Evolutionary conservation across 1,284 basidiomycete genomes (phyloP).

Genomic region (Tilletia caries): DNA sequence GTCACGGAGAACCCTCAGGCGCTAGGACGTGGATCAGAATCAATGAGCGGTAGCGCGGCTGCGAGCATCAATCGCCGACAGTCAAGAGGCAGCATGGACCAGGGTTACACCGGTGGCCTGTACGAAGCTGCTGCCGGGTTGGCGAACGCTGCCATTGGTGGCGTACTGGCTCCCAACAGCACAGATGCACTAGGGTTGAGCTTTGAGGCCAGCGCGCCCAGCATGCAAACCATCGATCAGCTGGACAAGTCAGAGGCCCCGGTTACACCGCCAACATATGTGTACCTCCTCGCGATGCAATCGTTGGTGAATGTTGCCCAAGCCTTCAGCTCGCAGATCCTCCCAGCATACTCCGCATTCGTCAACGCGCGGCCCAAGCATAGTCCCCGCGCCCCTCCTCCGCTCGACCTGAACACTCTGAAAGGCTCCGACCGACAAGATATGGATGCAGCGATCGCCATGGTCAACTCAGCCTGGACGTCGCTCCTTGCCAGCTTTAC

Average conservation of each 20-base stretch:
- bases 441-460: conserved; percentile 6
- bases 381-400: conserved; percentile 66
- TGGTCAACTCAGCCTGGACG: conserved; percentile 19
- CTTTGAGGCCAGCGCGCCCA: conserved; percentile 34
- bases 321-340: conserved; percentile 72
- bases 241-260: conserved; percentile 77
- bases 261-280: conserved; percentile 81
- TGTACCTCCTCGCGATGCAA: conserved; percentile 85
- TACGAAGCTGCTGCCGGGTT: conserved; percentile 47
- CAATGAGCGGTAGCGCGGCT: conserved; percentile 23
- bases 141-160: conserved; percentile 36
- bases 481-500: conserved; percentile 58
- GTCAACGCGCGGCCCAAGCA: conserved; percentile 65
- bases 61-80: conserved; percentile 22
- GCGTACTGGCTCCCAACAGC: conserved; percentile 21
- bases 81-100: conserved; percentile 2
- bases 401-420: conserved; percentile 62
- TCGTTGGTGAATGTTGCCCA: conserved; percentile 82
- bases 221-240: conserved; percentile 48
- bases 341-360: conserved; percentile 64
- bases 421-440: background rate
- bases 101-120: conserved; percentile 26
- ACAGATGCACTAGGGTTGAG: conserved; percentile 26
- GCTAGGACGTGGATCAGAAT: conserved; percentile 22
- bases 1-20: conserved; percentile 21